These are phyloP conservation scores for Imleria badia DNA, from an alignment of 768 basidiomycete genomes.

Conservation along the genomic window DNA sequence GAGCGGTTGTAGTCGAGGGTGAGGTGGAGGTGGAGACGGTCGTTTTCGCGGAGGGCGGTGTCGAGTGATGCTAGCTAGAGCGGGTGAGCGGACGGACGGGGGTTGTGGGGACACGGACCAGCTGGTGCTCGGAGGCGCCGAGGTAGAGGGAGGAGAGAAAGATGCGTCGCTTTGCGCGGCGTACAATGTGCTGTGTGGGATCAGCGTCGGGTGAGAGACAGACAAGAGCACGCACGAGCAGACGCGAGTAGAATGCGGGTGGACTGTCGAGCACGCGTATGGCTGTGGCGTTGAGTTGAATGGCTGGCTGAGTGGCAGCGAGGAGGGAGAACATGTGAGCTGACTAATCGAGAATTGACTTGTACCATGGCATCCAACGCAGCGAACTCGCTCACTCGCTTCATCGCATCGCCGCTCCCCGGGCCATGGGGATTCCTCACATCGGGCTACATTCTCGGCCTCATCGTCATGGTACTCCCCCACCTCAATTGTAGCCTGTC, in stretches of 20 bases:
- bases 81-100: background rate
- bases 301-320: constrained; percentile 45
- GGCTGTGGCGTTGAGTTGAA: constrained; percentile 46
- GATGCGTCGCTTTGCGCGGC: constrained; percentile 72
- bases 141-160: constrained; percentile 92
- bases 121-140: constrained; percentile 71
- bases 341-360: constrained; percentile 21
- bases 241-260: constrained; percentile 49
- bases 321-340: constrained; percentile 27
- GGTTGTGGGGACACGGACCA: constrained; percentile 51
- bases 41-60: constrained; percentile 55
- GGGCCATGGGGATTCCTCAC: constrained; percentile 73
- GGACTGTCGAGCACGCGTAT: constrained; percentile 60
- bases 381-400: background rate
- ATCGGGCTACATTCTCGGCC: constrained; percentile 67
- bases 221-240: constrained; percentile 49
- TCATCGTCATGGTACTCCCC: constrained; percentile 59
- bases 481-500: too few species aligned
- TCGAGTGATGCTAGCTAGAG: constrained; percentile 72
- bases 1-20: constrained; percentile 81
- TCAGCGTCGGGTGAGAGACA: background rate
- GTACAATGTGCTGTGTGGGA: constrained; percentile 63
- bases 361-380: background rate
- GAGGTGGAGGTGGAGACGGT: constrained; percentile 63
- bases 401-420: constrained; percentile 36